Evolutionary conservation across 306 rosid genomes (phyloP).

Genomic region (Calophaca sinica): DNA sequence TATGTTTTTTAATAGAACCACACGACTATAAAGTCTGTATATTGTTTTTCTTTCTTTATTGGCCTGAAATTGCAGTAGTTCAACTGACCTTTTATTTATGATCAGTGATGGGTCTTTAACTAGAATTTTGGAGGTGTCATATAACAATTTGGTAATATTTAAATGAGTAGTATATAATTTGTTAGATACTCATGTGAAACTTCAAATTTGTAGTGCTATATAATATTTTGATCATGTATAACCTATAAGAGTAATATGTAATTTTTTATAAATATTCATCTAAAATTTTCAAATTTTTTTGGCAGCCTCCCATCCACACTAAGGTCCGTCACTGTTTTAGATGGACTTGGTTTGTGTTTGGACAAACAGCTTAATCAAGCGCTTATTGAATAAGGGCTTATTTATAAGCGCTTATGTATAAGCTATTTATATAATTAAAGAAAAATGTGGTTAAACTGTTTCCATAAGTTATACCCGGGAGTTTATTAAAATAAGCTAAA

Average conservation of each 20-base stretch:
- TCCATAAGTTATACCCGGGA: too few species aligned
- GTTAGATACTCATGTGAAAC: background rate
- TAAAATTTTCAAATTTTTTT: slow-evolving; percentile 11
- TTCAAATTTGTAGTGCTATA: too few species aligned
- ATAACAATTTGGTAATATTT: background rate
- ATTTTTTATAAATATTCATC: background rate
- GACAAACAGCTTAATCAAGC: too few species aligned
- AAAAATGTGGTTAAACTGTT: too few species aligned
- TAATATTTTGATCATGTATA: slow-evolving; percentile 1
- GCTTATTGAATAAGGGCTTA: too few species aligned
- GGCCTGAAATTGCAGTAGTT: slow-evolving; percentile 28
- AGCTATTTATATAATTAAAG: too few species aligned
- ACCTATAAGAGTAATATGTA: background rate
- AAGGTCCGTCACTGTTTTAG: background rate
- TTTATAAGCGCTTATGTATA: too few species aligned
- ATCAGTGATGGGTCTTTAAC: background rate
- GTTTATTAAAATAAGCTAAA: too few species aligned
- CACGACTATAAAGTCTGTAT: slow-evolving; percentile 11
- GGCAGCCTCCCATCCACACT: background rate
- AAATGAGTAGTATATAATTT: background rate
- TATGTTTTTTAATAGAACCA: slow-evolving; percentile 18
- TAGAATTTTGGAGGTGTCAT: background rate
- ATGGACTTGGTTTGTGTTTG: background rate
- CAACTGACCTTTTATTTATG: slow-evolving; percentile 13
- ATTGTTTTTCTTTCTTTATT: background rate